These are phyloP conservation scores for Sporothrix curviconia DNA, from an alignment of 2,329 filamentous ascomycete species.

Conservation along the genomic window DNA sequence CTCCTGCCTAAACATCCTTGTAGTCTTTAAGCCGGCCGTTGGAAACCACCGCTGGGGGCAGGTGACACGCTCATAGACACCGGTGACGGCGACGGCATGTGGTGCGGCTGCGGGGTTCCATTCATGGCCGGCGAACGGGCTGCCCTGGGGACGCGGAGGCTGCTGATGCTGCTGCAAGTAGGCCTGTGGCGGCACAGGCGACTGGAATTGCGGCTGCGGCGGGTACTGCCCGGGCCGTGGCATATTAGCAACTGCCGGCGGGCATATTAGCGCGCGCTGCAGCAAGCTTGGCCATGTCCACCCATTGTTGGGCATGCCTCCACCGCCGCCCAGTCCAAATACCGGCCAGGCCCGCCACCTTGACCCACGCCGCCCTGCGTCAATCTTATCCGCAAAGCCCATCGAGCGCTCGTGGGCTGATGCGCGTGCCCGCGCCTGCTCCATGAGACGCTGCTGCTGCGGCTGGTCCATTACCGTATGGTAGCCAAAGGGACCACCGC, in stretches of 20 bases:
- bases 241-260: constrained; percentile 26
- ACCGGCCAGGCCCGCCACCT: constrained; percentile 32
- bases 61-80: constrained; percentile 20
- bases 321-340: constrained; percentile 26
- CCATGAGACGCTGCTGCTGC: constrained; percentile 44
- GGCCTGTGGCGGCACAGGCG: constrained; percentile 9
- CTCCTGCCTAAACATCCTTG: neutral
- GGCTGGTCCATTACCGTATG: constrained; percentile 44
- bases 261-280: constrained; percentile 33
- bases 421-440: constrained; percentile 42
- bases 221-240: constrained; percentile 28
- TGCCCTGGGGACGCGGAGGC: neutral
- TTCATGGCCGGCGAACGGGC: constrained; percentile 17
- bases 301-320: constrained; percentile 20
- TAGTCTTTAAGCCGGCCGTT: constrained; percentile 8
- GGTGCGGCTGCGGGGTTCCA: constrained; percentile 14
- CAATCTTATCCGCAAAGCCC: constrained; percentile 35
- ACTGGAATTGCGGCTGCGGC: neutral
- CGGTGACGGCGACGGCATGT: constrained; percentile 20
- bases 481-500: constrained; percentile 34
- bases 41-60: constrained; percentile 14
- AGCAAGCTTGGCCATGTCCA: constrained; percentile 31
- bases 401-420: constrained; percentile 37
- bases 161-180: constrained; percentile 7
- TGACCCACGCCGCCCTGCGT: constrained; percentile 15